A percentile compares a stretch with the other conserved stretches of the same genome.
phyloP scores from a whole-genome alignment of 2,329 filamentous ascomycete species.

The Chaetomium strumarium region DNA sequence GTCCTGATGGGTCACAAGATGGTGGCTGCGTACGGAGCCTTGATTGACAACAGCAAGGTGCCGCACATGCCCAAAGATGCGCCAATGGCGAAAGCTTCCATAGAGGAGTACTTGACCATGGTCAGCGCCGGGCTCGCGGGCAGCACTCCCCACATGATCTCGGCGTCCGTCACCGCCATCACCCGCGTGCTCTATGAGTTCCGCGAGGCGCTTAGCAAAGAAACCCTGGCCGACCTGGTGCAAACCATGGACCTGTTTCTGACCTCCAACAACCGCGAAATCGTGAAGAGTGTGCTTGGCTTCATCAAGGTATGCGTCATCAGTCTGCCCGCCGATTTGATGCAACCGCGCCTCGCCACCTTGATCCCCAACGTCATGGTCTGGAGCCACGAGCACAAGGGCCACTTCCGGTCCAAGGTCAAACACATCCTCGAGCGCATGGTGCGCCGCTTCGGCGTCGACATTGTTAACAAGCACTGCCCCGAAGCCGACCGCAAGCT shows the following conservation, averaged over 20 bases:
- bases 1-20: constrained; percentile 85
- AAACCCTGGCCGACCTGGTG: constrained; percentile 75
- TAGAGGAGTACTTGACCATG: constrained; percentile 98
- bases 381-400: constrained; percentile 98
- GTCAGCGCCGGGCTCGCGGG: constrained; percentile 91
- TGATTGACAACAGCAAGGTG: constrained; percentile 80
- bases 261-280: constrained; percentile 93
- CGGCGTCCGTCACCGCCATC: constrained; percentile 89
- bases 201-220: constrained; percentile 59
- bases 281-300: constrained; percentile 87
- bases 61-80: constrained; percentile 80
- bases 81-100: constrained; percentile 67
- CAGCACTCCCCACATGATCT: constrained; percentile 93
- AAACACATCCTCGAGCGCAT: constrained; percentile 97
- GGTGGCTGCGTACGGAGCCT: constrained; percentile 56
- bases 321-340: constrained; percentile 69
- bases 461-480: constrained; percentile 70
- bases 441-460: constrained; percentile 83
- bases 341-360: constrained; percentile 68
- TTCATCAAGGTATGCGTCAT: constrained; percentile 97
- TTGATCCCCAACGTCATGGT: constrained; percentile 87
- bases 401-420: constrained; percentile 92
- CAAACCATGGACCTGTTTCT: constrained; percentile 95
- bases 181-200: constrained; percentile 94
- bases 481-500: constrained; percentile 86